Percentiles rank a stretch among this genome's conserved stretches.
phyloP scores from a whole-genome alignment of 306 rosid species.

The Trifolium dubium region DNA sequence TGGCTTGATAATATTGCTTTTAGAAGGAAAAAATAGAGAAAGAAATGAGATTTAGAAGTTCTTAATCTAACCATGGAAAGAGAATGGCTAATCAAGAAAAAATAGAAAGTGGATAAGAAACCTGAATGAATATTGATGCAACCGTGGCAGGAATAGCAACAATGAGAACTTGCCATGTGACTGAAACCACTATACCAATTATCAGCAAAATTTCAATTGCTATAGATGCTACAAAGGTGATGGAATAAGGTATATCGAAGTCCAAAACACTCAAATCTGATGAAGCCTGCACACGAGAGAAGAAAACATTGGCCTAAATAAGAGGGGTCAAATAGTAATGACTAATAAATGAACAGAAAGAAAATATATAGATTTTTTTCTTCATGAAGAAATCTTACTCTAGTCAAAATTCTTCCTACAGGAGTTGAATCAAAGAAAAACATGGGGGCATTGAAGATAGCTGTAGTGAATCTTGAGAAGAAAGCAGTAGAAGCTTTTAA shows the following conservation, averaged over 20 bases:
- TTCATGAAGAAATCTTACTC: slow-evolving; percentile 52
- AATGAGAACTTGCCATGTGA: slow-evolving; percentile 86
- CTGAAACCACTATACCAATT: slow-evolving; percentile 61
- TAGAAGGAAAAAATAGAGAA: not conserved
- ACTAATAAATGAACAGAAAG: not conserved
- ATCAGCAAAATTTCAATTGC: slow-evolving; percentile 45
- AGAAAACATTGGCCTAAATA: not conserved
- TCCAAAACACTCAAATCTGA: slow-evolving; percentile 85
- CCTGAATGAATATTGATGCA: slow-evolving; percentile 65
- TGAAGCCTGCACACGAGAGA: slow-evolving; percentile 66
- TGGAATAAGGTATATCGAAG: slow-evolving; percentile 69
- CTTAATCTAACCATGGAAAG: slow-evolving; percentile 2
- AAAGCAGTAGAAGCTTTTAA: slow-evolving; percentile 75
- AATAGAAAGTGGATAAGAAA: slow-evolving; percentile 11
- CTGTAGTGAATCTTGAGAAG: slow-evolving; percentile 60
- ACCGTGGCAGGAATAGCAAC: slow-evolving; percentile 62
- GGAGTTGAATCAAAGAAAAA: slow-evolving; percentile 85
- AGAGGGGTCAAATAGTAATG: slow-evolving; percentile 11
- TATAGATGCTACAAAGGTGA: slow-evolving; percentile 41
- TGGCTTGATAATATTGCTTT: slow-evolving; percentile 75
- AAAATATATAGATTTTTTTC: not conserved
- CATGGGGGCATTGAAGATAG: slow-evolving; percentile 88
- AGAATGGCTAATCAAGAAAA: slow-evolving; percentile 8
- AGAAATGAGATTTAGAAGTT: not conserved
- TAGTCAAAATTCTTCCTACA: slow-evolving; percentile 74